A percentile compares a stretch with the other conserved stretches of the same genome.
Conservation (phyloP, 1,139 yeast species). For the Trichomonascaceae sp. region DNA sequence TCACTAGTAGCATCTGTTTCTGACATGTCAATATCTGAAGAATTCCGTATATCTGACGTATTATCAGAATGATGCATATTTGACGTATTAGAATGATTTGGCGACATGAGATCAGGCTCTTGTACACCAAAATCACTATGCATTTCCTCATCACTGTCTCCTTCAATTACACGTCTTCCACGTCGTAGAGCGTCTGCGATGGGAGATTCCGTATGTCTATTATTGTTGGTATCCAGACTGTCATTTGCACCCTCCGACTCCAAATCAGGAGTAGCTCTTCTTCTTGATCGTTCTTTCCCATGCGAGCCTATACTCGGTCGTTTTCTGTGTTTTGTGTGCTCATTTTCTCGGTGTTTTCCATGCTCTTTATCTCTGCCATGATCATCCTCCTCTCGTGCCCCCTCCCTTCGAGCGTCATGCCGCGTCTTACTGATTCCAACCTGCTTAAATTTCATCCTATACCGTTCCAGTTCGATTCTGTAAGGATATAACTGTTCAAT, state of each 20-base stretch:
- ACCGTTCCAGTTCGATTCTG: slow-evolving; percentile 7
- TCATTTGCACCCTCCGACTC: not conserved
- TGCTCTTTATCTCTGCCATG: not conserved
- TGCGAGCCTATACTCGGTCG: not conserved
- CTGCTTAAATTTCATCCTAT: slow-evolving; percentile 5
- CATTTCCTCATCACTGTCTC: slow-evolving; percentile 1
- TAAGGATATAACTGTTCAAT: slow-evolving; percentile 9
- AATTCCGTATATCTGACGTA: not conserved
- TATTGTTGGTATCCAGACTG: not conserved
- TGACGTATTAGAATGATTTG: not conserved
- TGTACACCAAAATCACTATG: not conserved
- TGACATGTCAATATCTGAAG: not conserved
- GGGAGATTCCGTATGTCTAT: not conserved
- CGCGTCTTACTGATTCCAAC: slow-evolving; percentile 3
- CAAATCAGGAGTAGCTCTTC: not conserved
- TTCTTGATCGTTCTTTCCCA: not conserved
- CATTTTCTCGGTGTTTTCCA: not conserved
- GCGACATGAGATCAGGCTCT: not conserved
- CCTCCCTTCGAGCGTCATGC: slow-evolving; percentile 5
- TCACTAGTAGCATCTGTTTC: not conserved
- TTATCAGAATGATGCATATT: not conserved
- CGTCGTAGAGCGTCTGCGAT: not conserved
- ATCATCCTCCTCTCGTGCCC: not conserved
- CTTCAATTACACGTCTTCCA: slow-evolving; percentile 5
- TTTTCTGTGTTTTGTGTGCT: not conserved